Conservation (phyloP, 1,139 yeast species). For the Kurtzmaniella quercitrusa region DNA sequence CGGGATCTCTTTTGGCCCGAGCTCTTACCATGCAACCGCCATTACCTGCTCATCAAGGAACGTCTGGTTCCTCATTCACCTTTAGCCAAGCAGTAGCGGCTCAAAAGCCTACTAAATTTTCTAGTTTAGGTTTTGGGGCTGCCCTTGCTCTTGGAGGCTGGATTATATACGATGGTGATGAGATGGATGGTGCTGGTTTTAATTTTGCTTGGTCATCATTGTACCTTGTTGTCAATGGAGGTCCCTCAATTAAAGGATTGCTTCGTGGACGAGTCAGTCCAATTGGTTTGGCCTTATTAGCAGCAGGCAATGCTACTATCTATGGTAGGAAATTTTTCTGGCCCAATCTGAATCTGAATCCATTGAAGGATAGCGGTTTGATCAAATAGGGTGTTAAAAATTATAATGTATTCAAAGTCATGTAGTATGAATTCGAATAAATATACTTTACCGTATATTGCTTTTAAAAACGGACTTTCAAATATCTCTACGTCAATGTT, state of each 20-base stretch:
- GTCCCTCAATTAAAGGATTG: slow-evolving; percentile 45
- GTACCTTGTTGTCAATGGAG: slow-evolving; percentile 73
- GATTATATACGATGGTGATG: slow-evolving; percentile 78
- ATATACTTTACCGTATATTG: too few species aligned
- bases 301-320: slow-evolving; percentile 57
- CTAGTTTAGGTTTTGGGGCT: slow-evolving; percentile 55
- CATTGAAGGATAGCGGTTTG: background rate
- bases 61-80: slow-evolving; percentile 26
- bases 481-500: too few species aligned
- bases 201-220: slow-evolving; percentile 82
- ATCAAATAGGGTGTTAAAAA: background rate
- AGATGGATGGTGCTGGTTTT: slow-evolving; percentile 83
- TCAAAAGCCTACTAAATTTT: slow-evolving; percentile 32
- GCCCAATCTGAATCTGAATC: slow-evolving; percentile 18
- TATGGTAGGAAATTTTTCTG: slow-evolving; percentile 71
- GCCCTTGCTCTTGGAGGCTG: slow-evolving; percentile 77
- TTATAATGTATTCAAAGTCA: too few species aligned
- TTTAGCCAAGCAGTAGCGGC: slow-evolving; percentile 24
- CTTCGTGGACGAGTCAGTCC: slow-evolving; percentile 53
- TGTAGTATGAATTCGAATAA: too few species aligned
- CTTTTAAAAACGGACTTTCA: too few species aligned
- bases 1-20: slow-evolving; percentile 38
- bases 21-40: slow-evolving; percentile 33
- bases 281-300: slow-evolving; percentile 52
- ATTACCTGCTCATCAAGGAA: slow-evolving; percentile 17